Evolutionary conservation across 2,329 filamentous ascomycete genomes (phyloP), one percentile per base, ranked within the genome.

Genomic region (Tothia fuscella): DNA sequence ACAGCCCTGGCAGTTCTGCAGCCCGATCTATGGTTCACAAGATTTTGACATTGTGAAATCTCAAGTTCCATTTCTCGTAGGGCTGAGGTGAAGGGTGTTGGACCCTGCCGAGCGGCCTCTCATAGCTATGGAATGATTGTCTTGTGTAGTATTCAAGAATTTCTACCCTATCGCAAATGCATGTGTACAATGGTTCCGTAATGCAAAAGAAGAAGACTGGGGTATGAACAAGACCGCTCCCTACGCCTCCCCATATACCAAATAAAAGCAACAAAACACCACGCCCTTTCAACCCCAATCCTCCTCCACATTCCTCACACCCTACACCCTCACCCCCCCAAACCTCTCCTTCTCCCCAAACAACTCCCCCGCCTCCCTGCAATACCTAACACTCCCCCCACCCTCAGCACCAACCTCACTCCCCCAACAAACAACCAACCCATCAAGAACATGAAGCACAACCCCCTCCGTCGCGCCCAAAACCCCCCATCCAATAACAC

Each of bases 401-500:
- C 81, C 56, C 39, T 58, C 54, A 3, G 48, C 45, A 2, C 57
- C 59, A 1, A 58, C 56, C 72, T 98, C 91, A 53, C 85, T 94
- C 20, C 84, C 87, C 74, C 93, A 96, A 66, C 91, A 98, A 10
- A 98, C 80, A 19, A 96, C 74, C 26, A 86, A 79, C 3, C 82
- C 87, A 60, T 94, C 87, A 4, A 94, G 75, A 40, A 94, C 87
- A 41, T 85, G 85, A 39, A 83, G 83, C 19, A 94, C 65, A 14
- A 93, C 82, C 12, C 86, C 83, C 57, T 94, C 88, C 73, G 93
- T 89, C 2, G 87, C 82, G 20, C 87, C 86, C 38, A 98, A 68
- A 1, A 96, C 80, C 4, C 85, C 87, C 79, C 91, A 98, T 6
- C 91, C 91, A 51, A 98, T 95, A 42, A 89, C 87, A 46, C 84